These are phyloP conservation scores for Elaeis guineensis DNA, from an alignment of 176 grass and related monocot species.

Conservation along the genomic window DNA sequence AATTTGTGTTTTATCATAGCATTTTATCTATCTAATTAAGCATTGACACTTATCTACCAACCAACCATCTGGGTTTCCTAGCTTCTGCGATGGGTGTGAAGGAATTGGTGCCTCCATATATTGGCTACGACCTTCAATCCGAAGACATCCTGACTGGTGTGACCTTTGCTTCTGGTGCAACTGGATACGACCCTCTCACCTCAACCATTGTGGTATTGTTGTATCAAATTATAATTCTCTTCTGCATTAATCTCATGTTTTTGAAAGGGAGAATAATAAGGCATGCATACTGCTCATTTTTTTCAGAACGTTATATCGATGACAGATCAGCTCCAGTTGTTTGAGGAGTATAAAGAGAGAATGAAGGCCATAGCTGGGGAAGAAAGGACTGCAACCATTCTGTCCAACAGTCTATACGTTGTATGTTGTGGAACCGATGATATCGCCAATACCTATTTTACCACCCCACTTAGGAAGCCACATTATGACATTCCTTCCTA, in stretches of 20 bases:
- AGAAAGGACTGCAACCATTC: slow-evolving; percentile 12
- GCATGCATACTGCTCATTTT: not conserved
- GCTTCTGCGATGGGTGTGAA: too few species aligned
- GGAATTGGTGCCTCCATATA: slow-evolving; percentile 30
- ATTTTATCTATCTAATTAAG: too few species aligned
- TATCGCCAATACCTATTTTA: slow-evolving; percentile 46
- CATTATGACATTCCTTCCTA: slow-evolving; percentile 43
- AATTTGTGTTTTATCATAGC: too few species aligned
- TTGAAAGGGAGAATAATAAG: too few species aligned
- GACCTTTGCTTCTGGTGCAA: slow-evolving; percentile 38
- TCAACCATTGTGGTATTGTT: slow-evolving; percentile 3
- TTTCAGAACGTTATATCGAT: slow-evolving; percentile 33
- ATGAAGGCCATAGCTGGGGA: slow-evolving; percentile 33
- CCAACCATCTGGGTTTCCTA: too few species aligned
- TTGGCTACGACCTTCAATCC: slow-evolving; percentile 12
- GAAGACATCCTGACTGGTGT: slow-evolving; percentile 50
- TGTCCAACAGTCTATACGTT: slow-evolving; percentile 30
- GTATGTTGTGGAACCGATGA: slow-evolving; percentile 40
- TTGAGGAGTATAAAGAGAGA: slow-evolving; percentile 42
- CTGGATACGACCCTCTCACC: slow-evolving; percentile 49
- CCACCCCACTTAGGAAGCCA: slow-evolving; percentile 10
- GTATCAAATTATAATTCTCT: too few species aligned
- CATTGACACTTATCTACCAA: too few species aligned
- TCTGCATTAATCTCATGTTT: too few species aligned
- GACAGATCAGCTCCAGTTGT: slow-evolving; percentile 33